Evolutionary conservation across 129 eudicot genomes (phyloP), one percentile per base, ranked within the genome.

Genomic region (Chrysanthemum seticuspe): DNA sequence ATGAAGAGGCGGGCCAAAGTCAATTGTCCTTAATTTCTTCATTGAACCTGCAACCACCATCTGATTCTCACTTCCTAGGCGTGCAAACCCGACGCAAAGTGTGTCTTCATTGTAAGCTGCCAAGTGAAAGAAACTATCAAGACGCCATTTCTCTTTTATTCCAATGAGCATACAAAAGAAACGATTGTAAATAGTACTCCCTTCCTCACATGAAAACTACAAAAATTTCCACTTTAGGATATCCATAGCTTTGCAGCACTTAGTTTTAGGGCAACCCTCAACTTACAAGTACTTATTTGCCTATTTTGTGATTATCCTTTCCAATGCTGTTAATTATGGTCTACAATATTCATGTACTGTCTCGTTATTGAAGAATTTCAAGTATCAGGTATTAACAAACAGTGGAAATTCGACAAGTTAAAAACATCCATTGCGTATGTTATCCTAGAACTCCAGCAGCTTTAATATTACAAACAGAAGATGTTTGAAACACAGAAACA

Each of bases 21-120:
- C 98, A 67, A 85, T 73, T 6, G 79, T 62, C 57, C 81, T 74
- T 45, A 92, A 86, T 59, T 92, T 89, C 83, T 83, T 89, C 96
- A 92, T 89, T 25, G 93, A 74, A 6, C 98, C 98, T 9, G 93
- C 89, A 63, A 79, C 89, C 58, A 94, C 90, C 83, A 76, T 70
- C 74, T 94, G 97, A 72, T 90, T 91, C 78, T 90, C 96, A 67
- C 93, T 82, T 74, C 98, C 98, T 16, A 94, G 62, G 67, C 98
- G 86, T 4, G 97, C 98, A 79, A 94, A 87, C 29, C 98, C 97
- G 52, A 94, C 97, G 66, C 97, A 94, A 25, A 73, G 78, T 1
- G 96, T 90, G 71, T 88, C 96, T 79, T 90, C 93, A 23, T 36
- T 68, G 56, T 87, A 94, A 21, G 76, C 97, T 94, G 85, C 68